Base-by-base conservation (phyloP, 257 asterid genomes). In the Penstemon davidsonii region DNA sequence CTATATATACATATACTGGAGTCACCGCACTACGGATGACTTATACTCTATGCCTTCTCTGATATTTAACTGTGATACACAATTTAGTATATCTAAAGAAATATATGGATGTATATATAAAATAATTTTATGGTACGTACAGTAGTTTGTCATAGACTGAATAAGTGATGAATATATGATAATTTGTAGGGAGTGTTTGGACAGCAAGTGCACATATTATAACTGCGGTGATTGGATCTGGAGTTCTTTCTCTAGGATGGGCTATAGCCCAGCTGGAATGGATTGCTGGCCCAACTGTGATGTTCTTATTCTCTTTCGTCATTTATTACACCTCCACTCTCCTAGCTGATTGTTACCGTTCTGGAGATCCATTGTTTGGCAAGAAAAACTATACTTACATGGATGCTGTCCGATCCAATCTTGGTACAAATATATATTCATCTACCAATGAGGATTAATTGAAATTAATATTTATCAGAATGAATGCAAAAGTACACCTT, bases 231-330 rank as follows among this genome's bases (percentile, higher is more conserved):
- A 84, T 84, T 4, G 89, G 89, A 4, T 84, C 89, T 0, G 87
- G 89, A 40, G 89, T 84, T 19, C 79, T 84, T 6, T 84, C 89
- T 38, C 44, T 84, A 19, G 89, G 87, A 3, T 84, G 89, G 89
- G 89, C 89, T 15, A 81, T 79, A 76, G 86, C 62, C 0, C 89
- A 84, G 75, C 71, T 84, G 51, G 89, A 87, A 44, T 84, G 89
- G 89, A 66, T 84, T 46, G 87, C 89, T 6, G 89, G 89, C 8
- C 89, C 89, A 2, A 73, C 87, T 1, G 87, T 77, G 47, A 84
- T 84, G 87, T 64, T 84, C 68, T 11, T 84, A 72, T 84, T 84
- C 82, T 64, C 89, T 4, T 79, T 79, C 45, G 89, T 84, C 42
- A 70, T 79, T 46, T 84, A 81, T 65, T 81, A 79, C 83, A 84